These are phyloP conservation scores for Xylaria sp. DNA, from an alignment of 2,329 filamentous ascomycete species.

Conservation along the genomic window DNA sequence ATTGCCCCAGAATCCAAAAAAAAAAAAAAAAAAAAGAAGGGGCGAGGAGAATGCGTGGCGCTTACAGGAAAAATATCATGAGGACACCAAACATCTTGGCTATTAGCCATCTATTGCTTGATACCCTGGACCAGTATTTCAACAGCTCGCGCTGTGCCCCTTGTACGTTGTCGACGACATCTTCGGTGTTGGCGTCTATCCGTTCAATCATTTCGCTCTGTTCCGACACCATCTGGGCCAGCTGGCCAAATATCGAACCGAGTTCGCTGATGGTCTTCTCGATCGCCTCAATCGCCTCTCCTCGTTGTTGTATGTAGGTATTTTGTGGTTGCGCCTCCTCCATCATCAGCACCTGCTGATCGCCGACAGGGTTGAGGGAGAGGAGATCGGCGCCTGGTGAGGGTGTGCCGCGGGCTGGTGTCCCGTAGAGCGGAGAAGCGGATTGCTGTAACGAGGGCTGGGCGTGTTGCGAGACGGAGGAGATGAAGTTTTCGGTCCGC, in stretches of 20 bases:
- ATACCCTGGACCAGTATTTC: constrained; percentile 95
- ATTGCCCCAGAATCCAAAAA: neutral
- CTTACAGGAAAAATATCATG: constrained; percentile 87
- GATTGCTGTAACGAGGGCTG: constrained; percentile 73
- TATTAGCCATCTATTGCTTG: constrained; percentile 93
- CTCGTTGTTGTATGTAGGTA: constrained; percentile 88
- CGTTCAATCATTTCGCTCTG: constrained; percentile 95
- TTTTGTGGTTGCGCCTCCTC: constrained; percentile 88
- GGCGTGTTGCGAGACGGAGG: constrained; percentile 79
- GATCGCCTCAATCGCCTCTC: constrained; percentile 95
- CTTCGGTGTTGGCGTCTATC: constrained; percentile 96
- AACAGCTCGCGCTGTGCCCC: constrained; percentile 93
- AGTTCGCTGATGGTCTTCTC: constrained; percentile 94
- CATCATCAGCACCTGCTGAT: constrained; percentile 90
- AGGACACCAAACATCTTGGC: constrained; percentile 86
- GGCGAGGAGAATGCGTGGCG: constrained; percentile 22
- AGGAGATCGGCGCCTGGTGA: constrained; percentile 76
- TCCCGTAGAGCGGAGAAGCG: constrained; percentile 85
- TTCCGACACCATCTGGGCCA: constrained; percentile 96
- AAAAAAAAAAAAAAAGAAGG: neutral
- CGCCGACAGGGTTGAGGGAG: constrained; percentile 81
- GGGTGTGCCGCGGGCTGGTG: constrained; percentile 61
- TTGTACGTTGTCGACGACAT: constrained; percentile 97
- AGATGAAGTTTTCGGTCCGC: constrained; percentile 95
- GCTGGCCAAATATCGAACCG: constrained; percentile 89